Conservation (phyloP, 139 green algal species). For the Marvania coccoides region DNA sequence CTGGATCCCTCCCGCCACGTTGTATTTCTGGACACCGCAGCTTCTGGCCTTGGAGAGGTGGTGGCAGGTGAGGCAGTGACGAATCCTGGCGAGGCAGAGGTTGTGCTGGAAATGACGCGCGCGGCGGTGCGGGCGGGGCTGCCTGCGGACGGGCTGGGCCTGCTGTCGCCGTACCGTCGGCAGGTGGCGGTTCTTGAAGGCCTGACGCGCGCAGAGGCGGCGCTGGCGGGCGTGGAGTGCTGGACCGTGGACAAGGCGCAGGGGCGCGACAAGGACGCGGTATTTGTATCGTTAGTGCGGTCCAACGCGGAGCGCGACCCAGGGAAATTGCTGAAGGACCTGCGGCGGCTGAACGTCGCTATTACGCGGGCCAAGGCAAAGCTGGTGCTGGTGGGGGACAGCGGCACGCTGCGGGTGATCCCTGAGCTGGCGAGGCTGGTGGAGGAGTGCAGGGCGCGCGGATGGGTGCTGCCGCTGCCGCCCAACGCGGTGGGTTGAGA, state of each 20-base stretch:
- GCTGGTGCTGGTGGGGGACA: constrained; percentile 67
- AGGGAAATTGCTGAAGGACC: constrained; percentile 69
- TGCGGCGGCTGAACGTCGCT: constrained; percentile 87
- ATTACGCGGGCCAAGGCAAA: constrained; percentile 80
- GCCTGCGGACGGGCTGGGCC: constrained; percentile 36
- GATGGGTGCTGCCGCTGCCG: constrained; percentile 15
- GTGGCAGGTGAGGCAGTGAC: constrained; percentile 22
- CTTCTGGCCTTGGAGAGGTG: constrained; percentile 15
- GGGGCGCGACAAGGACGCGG: constrained; percentile 67
- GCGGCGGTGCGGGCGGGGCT: constrained; percentile 46
- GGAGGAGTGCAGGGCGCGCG: background rate
- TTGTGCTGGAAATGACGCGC: constrained; percentile 43
- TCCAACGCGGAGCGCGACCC: constrained; percentile 43
- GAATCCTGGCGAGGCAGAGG: constrained; percentile 57
- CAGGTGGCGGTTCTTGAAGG: constrained; percentile 49
- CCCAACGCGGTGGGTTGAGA: background rate
- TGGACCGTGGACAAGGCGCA: constrained; percentile 86
- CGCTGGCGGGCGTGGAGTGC: constrained; percentile 51
- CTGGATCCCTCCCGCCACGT: constrained; percentile 51
- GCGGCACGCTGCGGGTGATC: constrained; percentile 34
- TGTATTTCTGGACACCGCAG: constrained; percentile 78
- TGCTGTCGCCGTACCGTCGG: constrained; percentile 79
- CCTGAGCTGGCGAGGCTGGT: constrained; percentile 32
- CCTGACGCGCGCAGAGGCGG: background rate
- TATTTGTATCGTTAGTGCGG: constrained; percentile 71